Conservation (phyloP, 495 filamentous ascomycete species). For the Amphirosellinia nigrospora region DNA sequence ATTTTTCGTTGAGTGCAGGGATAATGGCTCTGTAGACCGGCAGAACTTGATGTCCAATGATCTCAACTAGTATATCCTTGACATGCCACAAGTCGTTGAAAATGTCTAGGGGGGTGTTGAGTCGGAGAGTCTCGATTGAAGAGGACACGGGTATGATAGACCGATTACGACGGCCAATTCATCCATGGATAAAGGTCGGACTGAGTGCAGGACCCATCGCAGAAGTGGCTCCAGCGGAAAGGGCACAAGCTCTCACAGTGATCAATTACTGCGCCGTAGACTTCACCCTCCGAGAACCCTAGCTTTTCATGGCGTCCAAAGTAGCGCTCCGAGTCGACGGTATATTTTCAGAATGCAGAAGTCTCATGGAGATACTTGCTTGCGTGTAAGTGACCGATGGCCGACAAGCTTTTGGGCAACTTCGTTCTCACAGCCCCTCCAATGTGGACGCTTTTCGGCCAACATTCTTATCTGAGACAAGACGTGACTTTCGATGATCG, state of each 20-base stretch:
- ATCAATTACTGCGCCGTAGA: conserved; percentile 3
- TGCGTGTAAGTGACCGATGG: neutral
- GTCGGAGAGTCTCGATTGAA: conserved; percentile 1
- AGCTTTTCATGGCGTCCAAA: conserved; percentile 7
- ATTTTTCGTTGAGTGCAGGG: neutral
- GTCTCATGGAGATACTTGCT: neutral
- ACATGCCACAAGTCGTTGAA: neutral
- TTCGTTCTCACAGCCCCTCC: neutral
- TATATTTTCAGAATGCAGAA: conserved; percentile 2
- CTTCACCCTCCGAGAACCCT: neutral
- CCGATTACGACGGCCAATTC: conserved; percentile 2
- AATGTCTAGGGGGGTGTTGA: neutral
- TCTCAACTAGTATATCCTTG: neutral
- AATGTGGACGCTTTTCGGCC: neutral
- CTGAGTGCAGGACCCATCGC: conserved; percentile 11
- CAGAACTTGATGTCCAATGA: neutral
- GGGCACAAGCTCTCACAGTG: neutral
- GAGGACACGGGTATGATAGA: neutral
- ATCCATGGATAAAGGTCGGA: conserved; percentile 2
- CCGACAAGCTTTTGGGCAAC: conserved; percentile 1
- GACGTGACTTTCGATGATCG: neutral
- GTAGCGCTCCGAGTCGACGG: neutral
- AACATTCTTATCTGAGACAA: neutral
- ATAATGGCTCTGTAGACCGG: neutral
- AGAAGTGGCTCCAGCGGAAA: neutral